Conservation (phyloP, 345 rosid genomes). For the Murraya paniculata region DNA sequence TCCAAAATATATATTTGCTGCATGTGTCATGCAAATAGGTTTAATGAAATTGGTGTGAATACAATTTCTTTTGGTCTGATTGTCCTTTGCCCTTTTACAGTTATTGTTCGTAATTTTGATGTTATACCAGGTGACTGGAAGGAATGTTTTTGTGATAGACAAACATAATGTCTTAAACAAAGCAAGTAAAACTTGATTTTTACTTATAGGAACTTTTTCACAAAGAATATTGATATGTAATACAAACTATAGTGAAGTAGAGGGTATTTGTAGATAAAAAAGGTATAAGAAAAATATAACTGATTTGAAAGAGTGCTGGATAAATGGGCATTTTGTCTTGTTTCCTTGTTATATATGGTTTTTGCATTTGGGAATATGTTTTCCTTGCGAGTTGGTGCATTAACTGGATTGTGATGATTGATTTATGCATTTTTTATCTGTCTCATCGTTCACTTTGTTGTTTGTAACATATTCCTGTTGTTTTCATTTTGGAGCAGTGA, state of each 20-base stretch:
- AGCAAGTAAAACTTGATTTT: too few species aligned
- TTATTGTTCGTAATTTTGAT: too few species aligned
- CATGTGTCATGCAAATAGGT: neutral
- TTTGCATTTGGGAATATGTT: neutral
- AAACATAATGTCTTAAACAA: too few species aligned
- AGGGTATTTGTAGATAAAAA: neutral
- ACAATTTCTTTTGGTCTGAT: neutral
- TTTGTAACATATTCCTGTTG: conserved; percentile 1
- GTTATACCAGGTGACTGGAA: too few species aligned
- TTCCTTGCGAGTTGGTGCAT: neutral
- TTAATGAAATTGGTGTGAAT: neutral
- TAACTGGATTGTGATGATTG: neutral
- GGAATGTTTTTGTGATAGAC: too few species aligned
- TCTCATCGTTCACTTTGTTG: neutral
- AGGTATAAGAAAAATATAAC: neutral
- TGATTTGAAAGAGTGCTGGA: neutral
- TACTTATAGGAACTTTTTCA: too few species aligned
- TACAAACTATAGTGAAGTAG: neutral
- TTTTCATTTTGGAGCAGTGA: conserved; percentile 49
- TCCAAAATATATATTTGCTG: neutral
- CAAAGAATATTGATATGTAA: neutral
- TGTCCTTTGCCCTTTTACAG: too few species aligned
- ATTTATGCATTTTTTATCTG: neutral
- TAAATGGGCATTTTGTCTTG: neutral
- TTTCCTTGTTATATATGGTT: neutral